These are phyloP conservation scores for Mrakiaceae sp. DNA, from an alignment of 1,284 basidiomycete genomes.

Conservation along the genomic window DNA sequence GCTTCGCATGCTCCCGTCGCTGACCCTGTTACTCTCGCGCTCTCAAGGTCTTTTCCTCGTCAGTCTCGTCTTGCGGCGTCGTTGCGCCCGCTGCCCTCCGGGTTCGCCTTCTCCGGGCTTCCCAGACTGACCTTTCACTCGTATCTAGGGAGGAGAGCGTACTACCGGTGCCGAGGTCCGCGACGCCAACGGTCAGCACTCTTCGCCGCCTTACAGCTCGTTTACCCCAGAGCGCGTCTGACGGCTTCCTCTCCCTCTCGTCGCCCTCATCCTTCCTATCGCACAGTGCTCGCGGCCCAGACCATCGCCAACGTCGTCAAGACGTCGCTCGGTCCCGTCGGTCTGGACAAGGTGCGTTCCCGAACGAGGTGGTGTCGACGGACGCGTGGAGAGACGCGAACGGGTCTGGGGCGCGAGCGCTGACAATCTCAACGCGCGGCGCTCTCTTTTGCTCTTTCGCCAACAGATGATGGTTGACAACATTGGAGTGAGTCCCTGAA, in stretches of 20 bases:
- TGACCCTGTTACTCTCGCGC: constrained; percentile 10
- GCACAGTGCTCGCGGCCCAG: constrained; percentile 79
- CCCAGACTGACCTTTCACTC: no score
- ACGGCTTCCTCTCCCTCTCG: constrained; percentile 14
- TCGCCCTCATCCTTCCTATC: neutral
- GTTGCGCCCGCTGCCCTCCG: neutral
- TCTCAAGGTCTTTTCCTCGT: constrained; percentile 19
- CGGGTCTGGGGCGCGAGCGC: neutral
- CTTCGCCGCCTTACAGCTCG: neutral
- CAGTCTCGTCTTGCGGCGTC: neutral
- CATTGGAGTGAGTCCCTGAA: constrained; percentile 64
- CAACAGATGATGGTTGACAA: constrained; percentile 85
- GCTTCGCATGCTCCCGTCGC: neutral
- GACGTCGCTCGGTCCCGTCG: constrained; percentile 89
- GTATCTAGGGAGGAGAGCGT: constrained; percentile 83
- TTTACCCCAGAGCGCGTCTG: neutral
- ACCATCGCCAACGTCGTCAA: constrained; percentile 97
- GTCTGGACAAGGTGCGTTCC: constrained; percentile 57
- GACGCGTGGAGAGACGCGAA: no score
- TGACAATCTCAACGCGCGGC: constrained; percentile 2
- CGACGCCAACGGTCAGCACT: constrained; percentile 76
- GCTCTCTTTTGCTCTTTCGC: neutral
- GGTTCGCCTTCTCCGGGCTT: constrained; percentile 44
- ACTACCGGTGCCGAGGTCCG: constrained; percentile 90
- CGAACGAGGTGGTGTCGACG: neutral